phyloP scores from a whole-genome alignment of 2,329 filamentous ascomycete genomes.

The Trichoderma atroviride region DNA sequence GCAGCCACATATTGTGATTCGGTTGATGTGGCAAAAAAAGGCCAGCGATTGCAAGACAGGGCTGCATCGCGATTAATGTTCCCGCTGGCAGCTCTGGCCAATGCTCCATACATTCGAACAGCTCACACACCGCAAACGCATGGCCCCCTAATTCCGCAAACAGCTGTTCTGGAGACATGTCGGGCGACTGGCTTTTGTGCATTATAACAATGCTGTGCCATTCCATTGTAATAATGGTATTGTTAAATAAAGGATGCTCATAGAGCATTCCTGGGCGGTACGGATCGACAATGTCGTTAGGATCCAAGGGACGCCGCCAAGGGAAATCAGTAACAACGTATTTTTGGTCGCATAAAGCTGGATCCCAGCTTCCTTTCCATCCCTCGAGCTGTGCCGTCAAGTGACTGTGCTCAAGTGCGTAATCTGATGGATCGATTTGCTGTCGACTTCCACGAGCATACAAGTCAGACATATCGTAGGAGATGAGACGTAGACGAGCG shows the following conservation, averaged over 20 bases:
- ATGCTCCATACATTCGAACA: conserved; percentile 76
- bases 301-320: conserved; percentile 52
- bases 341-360: conserved; percentile 61
- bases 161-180: conserved; percentile 54
- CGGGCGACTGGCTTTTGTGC: conserved; percentile 73
- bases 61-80: conserved; percentile 71
- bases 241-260: conserved; percentile 68
- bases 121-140: conserved; percentile 71
- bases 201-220: conserved; percentile 79
- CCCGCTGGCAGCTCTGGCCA: conserved; percentile 73
- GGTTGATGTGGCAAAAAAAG: conserved; percentile 78
- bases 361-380: conserved; percentile 62
- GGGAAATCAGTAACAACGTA: conserved; percentile 67
- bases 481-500: conserved; percentile 69
- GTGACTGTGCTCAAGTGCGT: conserved; percentile 61
- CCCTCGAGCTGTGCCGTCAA: conserved; percentile 52
- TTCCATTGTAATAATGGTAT: conserved; percentile 75
- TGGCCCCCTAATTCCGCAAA: conserved; percentile 60
- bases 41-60: conserved; percentile 72
- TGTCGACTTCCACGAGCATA: conserved; percentile 69
- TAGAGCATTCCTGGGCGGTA: conserved; percentile 72
- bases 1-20: conserved; percentile 75
- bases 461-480: conserved; percentile 77
- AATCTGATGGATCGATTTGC: conserved; percentile 66
- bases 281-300: conserved; percentile 73